Percentiles rank a stretch among this genome's conserved stretches.
Conservation (phyloP, 139 green algal genomes). For the Nannochloris sp. region DNA sequence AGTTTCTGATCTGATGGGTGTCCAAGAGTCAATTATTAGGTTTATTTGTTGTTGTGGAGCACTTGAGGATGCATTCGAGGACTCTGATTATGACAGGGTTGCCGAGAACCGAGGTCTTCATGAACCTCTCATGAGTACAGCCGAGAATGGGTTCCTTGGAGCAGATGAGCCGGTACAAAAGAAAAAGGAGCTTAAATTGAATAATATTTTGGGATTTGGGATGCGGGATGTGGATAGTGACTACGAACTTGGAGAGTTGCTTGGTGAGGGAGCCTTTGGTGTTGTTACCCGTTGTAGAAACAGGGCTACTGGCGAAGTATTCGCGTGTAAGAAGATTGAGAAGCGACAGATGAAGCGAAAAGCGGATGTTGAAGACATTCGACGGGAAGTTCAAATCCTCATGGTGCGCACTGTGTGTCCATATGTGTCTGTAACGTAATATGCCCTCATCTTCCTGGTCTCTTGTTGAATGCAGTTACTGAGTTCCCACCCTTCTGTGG, state of each 20-base stretch:
- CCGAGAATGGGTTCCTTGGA: too few species aligned
- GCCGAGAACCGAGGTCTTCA: neutral
- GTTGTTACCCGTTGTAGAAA: slow-evolving; percentile 23
- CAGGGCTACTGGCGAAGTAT: slow-evolving; percentile 9
- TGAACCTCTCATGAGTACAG: neutral
- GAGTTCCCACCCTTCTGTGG: slow-evolving; percentile 30
- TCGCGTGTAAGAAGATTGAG: slow-evolving; percentile 22
- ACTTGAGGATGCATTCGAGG: neutral
- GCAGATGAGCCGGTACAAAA: too few species aligned
- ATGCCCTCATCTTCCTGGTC: neutral
- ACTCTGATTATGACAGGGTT: neutral
- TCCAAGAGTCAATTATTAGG: neutral
- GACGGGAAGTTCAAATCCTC: slow-evolving; percentile 48
- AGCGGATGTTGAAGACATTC: slow-evolving; percentile 80
- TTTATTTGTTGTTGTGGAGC: slow-evolving; percentile 1
- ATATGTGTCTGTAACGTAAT: neutral
- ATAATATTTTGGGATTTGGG: slow-evolving; percentile 18
- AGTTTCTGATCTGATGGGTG: neutral
- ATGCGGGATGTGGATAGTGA: slow-evolving; percentile 9
- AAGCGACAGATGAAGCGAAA: slow-evolving; percentile 46
- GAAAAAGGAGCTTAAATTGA: neutral
- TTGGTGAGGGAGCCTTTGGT: slow-evolving; percentile 26
- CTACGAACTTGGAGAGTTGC: slow-evolving; percentile 17
- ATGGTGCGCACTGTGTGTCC: neutral
- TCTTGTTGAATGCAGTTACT: slow-evolving; percentile 18